These are phyloP conservation scores for Senna tora DNA, from an alignment of 306 rosid genomes.

Conservation along the genomic window DNA sequence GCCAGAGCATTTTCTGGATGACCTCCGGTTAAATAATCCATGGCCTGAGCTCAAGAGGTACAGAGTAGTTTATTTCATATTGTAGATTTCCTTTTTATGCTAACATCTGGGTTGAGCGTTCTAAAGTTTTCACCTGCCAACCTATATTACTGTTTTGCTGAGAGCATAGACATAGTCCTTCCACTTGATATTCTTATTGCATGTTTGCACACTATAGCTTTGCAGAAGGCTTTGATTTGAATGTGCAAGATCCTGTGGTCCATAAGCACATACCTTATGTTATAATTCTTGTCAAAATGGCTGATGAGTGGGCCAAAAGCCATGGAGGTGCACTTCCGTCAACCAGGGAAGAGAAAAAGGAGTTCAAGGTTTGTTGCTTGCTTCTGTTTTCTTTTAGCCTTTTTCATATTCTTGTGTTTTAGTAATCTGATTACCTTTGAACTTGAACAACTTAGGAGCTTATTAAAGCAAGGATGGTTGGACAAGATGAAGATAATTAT, in stretches of 20 bases:
- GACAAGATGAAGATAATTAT: slow-evolving; percentile 90
- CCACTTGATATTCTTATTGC: slow-evolving; percentile 42
- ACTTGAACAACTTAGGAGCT: slow-evolving; percentile 64
- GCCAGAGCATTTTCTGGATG: slow-evolving; percentile 98
- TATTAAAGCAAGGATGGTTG: slow-evolving; percentile 73
- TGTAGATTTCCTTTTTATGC: slow-evolving; percentile 16
- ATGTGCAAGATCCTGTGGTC: slow-evolving; percentile 72
- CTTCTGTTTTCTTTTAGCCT: slow-evolving; percentile 4
- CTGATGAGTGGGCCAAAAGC: slow-evolving; percentile 84
- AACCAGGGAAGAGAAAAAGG: slow-evolving; percentile 86
- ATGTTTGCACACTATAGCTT: slow-evolving; percentile 50
- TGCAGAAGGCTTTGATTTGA: slow-evolving; percentile 76
- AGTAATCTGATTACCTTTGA: slow-evolving; percentile 36
- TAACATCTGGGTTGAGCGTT: slow-evolving; percentile 25
- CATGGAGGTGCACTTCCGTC: slow-evolving; percentile 81
- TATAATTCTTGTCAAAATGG: slow-evolving; percentile 88
- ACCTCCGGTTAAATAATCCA: slow-evolving; percentile 94
- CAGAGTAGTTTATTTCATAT: slow-evolving; percentile 23
- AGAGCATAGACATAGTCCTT: slow-evolving; percentile 23
- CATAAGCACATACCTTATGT: slow-evolving; percentile 92
- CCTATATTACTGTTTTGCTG: slow-evolving; percentile 19
- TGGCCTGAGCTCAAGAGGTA: slow-evolving; percentile 97
- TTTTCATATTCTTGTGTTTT: slow-evolving; percentile 33
- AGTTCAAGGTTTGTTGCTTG: slow-evolving; percentile 78
- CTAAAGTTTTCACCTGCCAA: slow-evolving; percentile 19